Evolutionary conservation across 768 basidiomycete genomes (phyloP), one percentile per base, ranked within the genome.

Genomic region (Kondoa malvinella): DNA sequence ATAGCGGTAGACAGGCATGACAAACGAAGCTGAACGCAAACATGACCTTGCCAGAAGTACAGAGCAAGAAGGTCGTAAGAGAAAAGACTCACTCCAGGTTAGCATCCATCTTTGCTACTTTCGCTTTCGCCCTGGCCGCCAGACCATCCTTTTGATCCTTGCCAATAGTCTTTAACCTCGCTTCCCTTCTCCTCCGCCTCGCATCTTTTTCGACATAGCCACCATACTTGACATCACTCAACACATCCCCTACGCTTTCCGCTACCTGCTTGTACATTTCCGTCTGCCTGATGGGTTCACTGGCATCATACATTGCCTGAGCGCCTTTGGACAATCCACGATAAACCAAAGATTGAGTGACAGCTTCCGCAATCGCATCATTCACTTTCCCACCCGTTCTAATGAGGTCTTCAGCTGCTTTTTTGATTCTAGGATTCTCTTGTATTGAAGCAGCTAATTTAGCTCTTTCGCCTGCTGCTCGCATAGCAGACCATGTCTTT

Each of bases 401-500:
- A 77, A 83, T 86, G 67, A 99, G 82, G 74, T 95, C 92, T 74
- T 92, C 90, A 0, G 92, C 92, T 0, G 94, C 94, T 2, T 89
- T 89, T 65, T 89, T 84, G 66, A 99, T 80, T 66, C 85, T 81
- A 14, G 94, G 94, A 74, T 99, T 99, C 77, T 95, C 89, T 80
- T 94, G 89, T 67, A 99, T 94, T 72, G 90, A 90, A 2, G 90
- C 88, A 3, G 87, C 86, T 71, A 96, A 79, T 92, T 95, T 75
- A 4, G 94, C 91, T 69, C 87, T 84, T 79, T 97, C 94, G 78
- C 97, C 97, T 68, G 89, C 85, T 64, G 88, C 91, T 76, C 16
- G 92, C 87, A 76, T 94, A 91, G 66, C 89, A 91, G 77, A 96
- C 95, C 80, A 96, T 92, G 62, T 96, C 78, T 79, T 95, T 95